Percentiles rank a stretch among this genome's conserved stretches.
Evolutionary conservation across 495 filamentous ascomycete genomes (phyloP).

Genomic region (Thermothielavioides terrestris): DNA sequence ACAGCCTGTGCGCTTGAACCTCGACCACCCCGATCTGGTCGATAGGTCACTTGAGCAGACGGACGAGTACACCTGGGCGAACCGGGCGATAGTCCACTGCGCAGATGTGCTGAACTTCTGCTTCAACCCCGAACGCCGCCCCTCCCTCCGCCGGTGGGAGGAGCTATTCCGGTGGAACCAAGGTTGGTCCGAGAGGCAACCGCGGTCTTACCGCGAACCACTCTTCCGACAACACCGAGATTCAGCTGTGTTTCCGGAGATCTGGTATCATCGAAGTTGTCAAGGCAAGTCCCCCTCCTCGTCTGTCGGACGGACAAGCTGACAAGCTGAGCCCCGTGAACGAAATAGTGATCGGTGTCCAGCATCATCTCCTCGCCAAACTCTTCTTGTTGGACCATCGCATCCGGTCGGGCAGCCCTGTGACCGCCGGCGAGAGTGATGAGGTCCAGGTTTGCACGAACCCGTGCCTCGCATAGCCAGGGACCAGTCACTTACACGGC

Average conservation of each 20-base stretch:
- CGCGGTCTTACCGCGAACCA: constrained; percentile 27
- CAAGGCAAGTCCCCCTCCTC: constrained; percentile 30
- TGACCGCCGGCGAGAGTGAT: neutral
- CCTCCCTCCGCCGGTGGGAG: constrained; percentile 22
- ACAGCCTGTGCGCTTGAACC: constrained; percentile 33
- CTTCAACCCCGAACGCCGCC: constrained; percentile 26
- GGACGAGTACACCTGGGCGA: constrained; percentile 45
- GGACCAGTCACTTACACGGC: neutral
- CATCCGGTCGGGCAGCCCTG: neutral
- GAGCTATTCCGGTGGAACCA: constrained; percentile 25
- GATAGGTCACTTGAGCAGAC: constrained; percentile 34
- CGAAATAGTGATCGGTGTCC: constrained; percentile 41
- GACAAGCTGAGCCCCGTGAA: neutral
- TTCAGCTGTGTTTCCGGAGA: constrained; percentile 32
- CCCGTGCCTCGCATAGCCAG: too few species aligned
- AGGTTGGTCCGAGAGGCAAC: constrained; percentile 28
- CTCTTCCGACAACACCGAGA: neutral
- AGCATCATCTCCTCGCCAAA: constrained; percentile 48
- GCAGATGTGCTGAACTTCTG: constrained; percentile 47
- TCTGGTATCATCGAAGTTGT: constrained; percentile 41
- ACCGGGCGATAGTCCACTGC: constrained; percentile 44
- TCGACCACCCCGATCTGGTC: constrained; percentile 31
- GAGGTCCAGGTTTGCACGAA: neutral
- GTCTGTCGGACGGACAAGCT: neutral
- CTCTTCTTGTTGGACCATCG: constrained; percentile 24